Evolutionary conservation across 2,329 filamentous ascomycete species (phyloP), one percentile per base, ranked within the genome.

Genomic region (Macrophomina phaseolina): DNA sequence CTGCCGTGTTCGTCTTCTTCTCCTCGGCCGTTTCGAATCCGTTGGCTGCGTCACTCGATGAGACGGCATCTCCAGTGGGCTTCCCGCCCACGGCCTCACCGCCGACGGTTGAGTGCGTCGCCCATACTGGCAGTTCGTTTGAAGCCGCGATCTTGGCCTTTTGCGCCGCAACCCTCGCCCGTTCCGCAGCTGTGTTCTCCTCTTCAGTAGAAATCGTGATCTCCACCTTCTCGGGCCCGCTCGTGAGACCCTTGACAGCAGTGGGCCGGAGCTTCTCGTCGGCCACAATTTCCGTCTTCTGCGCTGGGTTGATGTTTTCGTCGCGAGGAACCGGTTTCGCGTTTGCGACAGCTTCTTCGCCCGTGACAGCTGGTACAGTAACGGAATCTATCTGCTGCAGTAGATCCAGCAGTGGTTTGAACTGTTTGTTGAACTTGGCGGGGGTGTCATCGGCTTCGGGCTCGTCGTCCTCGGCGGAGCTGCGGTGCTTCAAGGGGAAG

Each of bases 341-440:
- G 62, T 85, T 85, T 30, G 85, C 82, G 30, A 91, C 82, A 2
- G 91, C 91, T 28, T 86, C 84, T 60, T 93, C 90, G 71, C 92
- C 93, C 70, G 87, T 90, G 74, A 91, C 90, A 64, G 81, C 90
- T 1, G 92, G 91, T 6, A 96, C 88, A 45, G 88, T 83, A 5
- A 90, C 84, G n/a, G 86, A 83, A 74, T 95, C 92, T 68, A 96
- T 92, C 73, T 90, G 86, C 65, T 90, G 90, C 69, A 96, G 83
- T 64, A 93, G 84, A 67, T 91, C 87, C 66, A 91, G 90, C 70
- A 95, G 89, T 72, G 92, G 92, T 71, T 89, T 89, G 78, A 94
- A 90, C 76, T 94, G 90, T 72, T 89, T 88, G 78, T 94, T 94
- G 73, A 95, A 80, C 53, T 76, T 78, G 53, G 78, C 78, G 1